phyloP scores from a whole-genome alignment of 2,329 filamentous ascomycete species.

The Ophiosphaerella herpotricha region DNA sequence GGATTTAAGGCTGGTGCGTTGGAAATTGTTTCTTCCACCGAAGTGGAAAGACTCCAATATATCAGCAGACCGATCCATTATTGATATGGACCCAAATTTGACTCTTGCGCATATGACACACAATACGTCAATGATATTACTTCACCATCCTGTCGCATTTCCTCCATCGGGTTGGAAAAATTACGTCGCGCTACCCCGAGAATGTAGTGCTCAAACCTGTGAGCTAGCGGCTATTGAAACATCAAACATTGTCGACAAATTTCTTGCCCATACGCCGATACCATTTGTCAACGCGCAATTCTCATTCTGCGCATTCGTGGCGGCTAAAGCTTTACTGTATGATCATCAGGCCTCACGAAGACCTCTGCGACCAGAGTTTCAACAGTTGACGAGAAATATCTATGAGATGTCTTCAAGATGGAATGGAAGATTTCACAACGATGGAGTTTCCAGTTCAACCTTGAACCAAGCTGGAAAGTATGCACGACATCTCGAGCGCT shows the following conservation, averaged over 20 bases:
- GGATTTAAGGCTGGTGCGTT: slow-evolving; percentile 39
- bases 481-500: slow-evolving; percentile 28
- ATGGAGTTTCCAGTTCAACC: background rate
- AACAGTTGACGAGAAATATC: slow-evolving; percentile 26
- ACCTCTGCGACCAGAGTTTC: slow-evolving; percentile 30
- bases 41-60: slow-evolving; percentile 43
- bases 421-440: slow-evolving; percentile 5
- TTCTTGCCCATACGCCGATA: slow-evolving; percentile 32
- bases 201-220: slow-evolving; percentile 41
- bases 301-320: slow-evolving; percentile 39
- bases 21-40: slow-evolving; percentile 41
- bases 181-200: slow-evolving; percentile 37
- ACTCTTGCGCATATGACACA: slow-evolving; percentile 42
- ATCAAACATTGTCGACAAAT: slow-evolving; percentile 41
- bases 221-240: slow-evolving; percentile 39
- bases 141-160: slow-evolving; percentile 39
- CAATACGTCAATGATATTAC: slow-evolving; percentile 43
- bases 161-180: slow-evolving; percentile 37
- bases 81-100: slow-evolving; percentile 43
- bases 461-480: slow-evolving; percentile 34
- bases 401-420: slow-evolving; percentile 38
- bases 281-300: slow-evolving; percentile 44
- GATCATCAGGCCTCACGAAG: slow-evolving; percentile 24
- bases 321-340: slow-evolving; percentile 39
- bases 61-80: slow-evolving; percentile 28